Conservation (phyloP, 2,329 filamentous ascomycete species). For the Aureobasidium sp. region DNA sequence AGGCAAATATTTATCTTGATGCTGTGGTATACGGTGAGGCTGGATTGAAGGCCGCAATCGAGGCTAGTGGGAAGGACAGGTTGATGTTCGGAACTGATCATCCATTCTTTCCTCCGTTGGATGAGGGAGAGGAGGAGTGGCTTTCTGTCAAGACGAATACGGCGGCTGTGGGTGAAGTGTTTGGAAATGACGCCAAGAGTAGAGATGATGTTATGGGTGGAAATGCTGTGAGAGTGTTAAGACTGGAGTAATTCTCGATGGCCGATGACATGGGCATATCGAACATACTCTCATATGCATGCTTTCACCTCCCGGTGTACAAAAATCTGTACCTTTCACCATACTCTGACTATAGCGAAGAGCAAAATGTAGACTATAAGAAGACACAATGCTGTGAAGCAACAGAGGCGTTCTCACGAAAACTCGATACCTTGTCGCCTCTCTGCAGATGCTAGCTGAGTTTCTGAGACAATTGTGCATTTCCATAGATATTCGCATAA, state of each 20-base stretch:
- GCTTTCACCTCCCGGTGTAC: too few species aligned
- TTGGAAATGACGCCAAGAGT: constrained; percentile 29
- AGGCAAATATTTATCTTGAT: constrained; percentile 78
- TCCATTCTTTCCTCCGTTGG: constrained; percentile 75
- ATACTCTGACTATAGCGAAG: too few species aligned
- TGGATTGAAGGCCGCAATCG: constrained; percentile 62
- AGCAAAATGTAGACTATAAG: too few species aligned
- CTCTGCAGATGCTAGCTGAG: too few species aligned
- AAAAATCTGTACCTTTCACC: too few species aligned
- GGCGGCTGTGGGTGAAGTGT: constrained; percentile 47
- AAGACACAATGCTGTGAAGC: too few species aligned
- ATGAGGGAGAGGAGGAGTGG: constrained; percentile 58
- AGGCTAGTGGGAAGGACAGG: constrained; percentile 59
- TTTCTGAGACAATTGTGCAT: too few species aligned
- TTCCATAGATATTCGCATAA: too few species aligned
- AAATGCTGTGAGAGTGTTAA: neutral
- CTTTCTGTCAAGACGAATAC: constrained; percentile 58
- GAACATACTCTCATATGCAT: too few species aligned
- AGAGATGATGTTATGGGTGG: neutral
- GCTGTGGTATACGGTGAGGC: constrained; percentile 77
- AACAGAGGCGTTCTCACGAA: too few species aligned
- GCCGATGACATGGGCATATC: too few species aligned
- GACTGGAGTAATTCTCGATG: neutral
- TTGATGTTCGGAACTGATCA: constrained; percentile 79
- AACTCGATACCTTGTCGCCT: too few species aligned